Percentiles rank a stretch among this genome's conserved stretches.
These are phyloP conservation scores for Globisporangium paddicum DNA, from an alignment of 352 stramenopile species.

Conservation along the genomic window DNA sequence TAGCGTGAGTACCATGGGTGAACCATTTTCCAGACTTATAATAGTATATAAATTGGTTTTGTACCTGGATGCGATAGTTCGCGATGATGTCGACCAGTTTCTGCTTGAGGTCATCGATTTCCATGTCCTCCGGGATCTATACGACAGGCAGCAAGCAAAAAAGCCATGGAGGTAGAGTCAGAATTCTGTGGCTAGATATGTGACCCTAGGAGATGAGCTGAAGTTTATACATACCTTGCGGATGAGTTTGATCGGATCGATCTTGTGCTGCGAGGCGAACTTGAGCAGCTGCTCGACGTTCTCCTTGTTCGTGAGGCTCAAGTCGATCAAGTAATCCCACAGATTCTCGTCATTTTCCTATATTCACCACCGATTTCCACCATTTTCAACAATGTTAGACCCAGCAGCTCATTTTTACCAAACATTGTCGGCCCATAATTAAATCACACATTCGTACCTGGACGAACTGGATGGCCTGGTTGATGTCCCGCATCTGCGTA, in stretches of 20 bases:
- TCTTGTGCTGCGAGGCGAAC: conserved; percentile 76
- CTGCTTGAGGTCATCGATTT: conserved; percentile 77
- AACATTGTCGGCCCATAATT: too few species aligned
- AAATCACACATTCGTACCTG: too few species aligned
- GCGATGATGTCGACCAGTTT: conserved; percentile 72
- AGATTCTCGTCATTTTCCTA: conserved; percentile 63
- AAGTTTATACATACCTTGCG: conserved; percentile 39
- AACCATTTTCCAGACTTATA: background rate
- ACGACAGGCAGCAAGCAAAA: background rate
- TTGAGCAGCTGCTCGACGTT: conserved; percentile 71
- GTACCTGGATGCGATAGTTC: conserved; percentile 82
- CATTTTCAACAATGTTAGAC: background rate
- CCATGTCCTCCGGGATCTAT: conserved; percentile 81
- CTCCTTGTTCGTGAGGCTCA: conserved; percentile 70
- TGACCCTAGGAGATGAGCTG: background rate
- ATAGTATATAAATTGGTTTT: background rate
- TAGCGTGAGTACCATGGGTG: background rate
- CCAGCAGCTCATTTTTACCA: background rate
- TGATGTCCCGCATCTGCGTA: conserved; percentile 75
- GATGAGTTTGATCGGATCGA: conserved; percentile 83
- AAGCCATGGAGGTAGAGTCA: background rate
- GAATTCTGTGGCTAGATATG: background rate
- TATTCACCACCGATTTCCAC: background rate
- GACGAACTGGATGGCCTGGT: conserved; percentile 82
- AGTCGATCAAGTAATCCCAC: conserved; percentile 83